These are phyloP conservation scores for Raphanus sativus DNA, from an alignment of 345 rosid genomes.

Conservation along the genomic window DNA sequence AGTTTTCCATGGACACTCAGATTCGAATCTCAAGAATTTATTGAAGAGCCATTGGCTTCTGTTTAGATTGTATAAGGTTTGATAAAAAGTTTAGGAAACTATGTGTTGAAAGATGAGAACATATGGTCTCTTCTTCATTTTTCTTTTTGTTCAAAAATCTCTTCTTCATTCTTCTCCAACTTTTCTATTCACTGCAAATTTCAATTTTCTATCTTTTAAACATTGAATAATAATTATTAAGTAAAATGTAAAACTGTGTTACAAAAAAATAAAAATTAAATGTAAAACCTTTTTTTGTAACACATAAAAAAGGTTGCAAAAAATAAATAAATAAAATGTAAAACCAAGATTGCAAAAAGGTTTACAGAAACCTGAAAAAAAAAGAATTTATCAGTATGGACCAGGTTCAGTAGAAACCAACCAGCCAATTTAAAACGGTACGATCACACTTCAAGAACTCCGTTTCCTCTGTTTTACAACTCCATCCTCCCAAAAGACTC, in stretches of 20 bases:
- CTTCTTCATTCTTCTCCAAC: not conserved
- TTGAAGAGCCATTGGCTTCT: constrained; percentile 16
- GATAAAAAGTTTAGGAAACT: not conserved
- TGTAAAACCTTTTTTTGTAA: too few relatives aligned
- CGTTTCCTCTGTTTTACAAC: not conserved
- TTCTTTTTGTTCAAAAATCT: not conserved
- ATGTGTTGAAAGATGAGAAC: not conserved
- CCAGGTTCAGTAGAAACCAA: not conserved
- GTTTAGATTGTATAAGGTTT: not conserved
- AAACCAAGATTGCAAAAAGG: not conserved
- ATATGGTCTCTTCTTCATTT: not conserved
- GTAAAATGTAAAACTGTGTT: not conserved
- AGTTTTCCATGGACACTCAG: constrained; percentile 45
- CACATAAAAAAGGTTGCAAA: too few relatives aligned
- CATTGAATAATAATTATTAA: not conserved
- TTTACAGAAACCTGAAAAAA: not conserved
- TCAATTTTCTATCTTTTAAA: not conserved
- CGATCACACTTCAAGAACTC: not conserved
- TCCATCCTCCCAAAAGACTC: not conserved
- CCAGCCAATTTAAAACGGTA: not conserved
- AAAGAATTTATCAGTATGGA: not conserved
- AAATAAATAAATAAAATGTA: not conserved
- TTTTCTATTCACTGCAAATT: not conserved
- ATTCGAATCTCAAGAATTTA: constrained; percentile 52
- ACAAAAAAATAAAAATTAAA: too few relatives aligned